Percentiles rank a stretch among this genome's conserved stretches.
Evolutionary conservation across 164 flowering plant genomes (phyloP).

Genomic region (Stephania cephalantha): DNA sequence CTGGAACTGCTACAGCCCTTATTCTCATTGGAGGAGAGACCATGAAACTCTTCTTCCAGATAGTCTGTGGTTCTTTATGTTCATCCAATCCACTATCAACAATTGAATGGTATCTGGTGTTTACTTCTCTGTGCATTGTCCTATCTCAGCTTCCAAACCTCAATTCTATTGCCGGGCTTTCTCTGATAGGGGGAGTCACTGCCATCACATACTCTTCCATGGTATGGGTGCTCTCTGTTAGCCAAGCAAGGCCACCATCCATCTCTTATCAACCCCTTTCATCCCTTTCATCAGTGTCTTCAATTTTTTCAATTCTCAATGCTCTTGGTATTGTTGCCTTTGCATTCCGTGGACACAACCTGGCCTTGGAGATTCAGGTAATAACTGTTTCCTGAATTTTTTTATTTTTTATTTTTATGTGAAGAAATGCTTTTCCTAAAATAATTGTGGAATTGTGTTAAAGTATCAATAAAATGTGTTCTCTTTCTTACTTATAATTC

Average conservation of each 20-base stretch:
- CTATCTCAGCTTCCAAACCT: conserved; percentile 97
- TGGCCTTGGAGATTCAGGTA: conserved; percentile 97
- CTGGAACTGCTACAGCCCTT: conserved; percentile 93
- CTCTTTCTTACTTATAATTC: background rate
- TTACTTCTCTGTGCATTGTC: conserved; percentile 87
- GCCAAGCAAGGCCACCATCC: conserved; percentile 77
- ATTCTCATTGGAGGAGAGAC: conserved; percentile 98
- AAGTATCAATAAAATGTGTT: background rate
- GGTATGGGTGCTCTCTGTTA: conserved; percentile 98
- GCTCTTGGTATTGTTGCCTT: conserved; percentile 94
- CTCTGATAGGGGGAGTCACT: conserved; percentile 89
- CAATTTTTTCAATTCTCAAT: conserved; percentile 66
- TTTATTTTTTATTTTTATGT: background rate
- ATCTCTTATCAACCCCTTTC: conserved; percentile 74
- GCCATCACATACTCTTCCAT: conserved; percentile 91
- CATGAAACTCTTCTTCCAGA: conserved; percentile 94
- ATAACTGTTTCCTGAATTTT: background rate
- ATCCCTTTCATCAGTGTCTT: conserved; percentile 50
- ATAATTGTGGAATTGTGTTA: background rate
- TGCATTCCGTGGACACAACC: conserved; percentile 93
- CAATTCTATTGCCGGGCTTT: conserved; percentile 95
- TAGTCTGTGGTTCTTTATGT: conserved; percentile 87
- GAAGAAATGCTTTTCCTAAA: background rate
- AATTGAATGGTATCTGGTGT: conserved; percentile 97
- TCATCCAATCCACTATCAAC: conserved; percentile 87